Evolutionary conservation across 2,329 filamentous ascomycete species (phyloP).

Genomic region (Alternaria novae-zelandiae): DNA sequence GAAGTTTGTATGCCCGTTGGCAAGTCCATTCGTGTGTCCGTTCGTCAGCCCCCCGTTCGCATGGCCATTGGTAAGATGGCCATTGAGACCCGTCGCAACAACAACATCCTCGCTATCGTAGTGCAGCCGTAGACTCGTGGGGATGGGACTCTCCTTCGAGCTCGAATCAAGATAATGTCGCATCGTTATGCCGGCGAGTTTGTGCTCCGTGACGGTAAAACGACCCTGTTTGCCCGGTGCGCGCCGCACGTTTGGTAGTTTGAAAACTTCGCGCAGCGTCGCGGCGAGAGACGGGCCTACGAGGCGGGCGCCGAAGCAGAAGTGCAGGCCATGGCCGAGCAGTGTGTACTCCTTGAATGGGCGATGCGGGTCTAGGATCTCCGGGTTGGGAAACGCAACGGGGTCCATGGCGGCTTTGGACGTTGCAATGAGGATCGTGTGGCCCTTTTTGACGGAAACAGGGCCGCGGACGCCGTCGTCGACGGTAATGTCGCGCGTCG

Average conservation of each 20-base stretch:
- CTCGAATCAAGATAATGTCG: conserved; percentile 58
- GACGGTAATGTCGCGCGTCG: conserved; percentile 54
- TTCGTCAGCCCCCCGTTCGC: conserved; percentile 3
- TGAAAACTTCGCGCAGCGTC: conserved; percentile 43
- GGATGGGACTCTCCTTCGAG: conserved; percentile 54
- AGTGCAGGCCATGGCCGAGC: conserved; percentile 42
- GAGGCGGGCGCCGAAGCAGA: conserved; percentile 42
- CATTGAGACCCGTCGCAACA: background rate
- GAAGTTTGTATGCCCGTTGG: conserved; percentile 8
- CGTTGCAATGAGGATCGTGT: conserved; percentile 49
- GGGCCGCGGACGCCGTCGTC: conserved; percentile 58
- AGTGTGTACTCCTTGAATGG: conserved; percentile 41
- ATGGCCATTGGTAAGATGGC: conserved; percentile 1
- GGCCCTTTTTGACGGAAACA: conserved; percentile 52
- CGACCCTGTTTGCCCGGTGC: conserved; percentile 40
- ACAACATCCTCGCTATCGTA: conserved; percentile 31
- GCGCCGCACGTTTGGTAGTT: conserved; percentile 40
- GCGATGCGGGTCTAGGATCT: conserved; percentile 48
- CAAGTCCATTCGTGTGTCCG: background rate
- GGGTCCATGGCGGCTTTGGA: conserved; percentile 49
- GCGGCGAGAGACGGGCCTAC: conserved; percentile 38
- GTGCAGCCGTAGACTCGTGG: conserved; percentile 33
- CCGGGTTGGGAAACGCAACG: conserved; percentile 39
- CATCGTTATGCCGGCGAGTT: conserved; percentile 57
- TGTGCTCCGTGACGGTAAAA: conserved; percentile 54